A percentile compares a stretch with the other conserved stretches of the same genome.
phyloP scores from a whole-genome alignment of 352 stramenopile genomes.

The Hyaloperonospora arabidopsidis region DNA sequence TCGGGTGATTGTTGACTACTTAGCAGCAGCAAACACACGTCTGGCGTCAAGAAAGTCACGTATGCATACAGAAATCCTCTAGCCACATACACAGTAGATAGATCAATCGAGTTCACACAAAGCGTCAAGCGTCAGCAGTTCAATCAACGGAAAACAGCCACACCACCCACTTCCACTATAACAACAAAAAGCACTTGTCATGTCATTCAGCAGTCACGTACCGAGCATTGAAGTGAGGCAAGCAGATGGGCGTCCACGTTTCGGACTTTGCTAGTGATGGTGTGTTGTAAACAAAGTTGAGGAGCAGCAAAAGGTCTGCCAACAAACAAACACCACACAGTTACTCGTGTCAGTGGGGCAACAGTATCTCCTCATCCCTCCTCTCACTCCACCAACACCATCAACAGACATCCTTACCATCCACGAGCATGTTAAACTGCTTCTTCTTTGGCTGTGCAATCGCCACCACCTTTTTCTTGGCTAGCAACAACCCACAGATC shows the following conservation, averaged over 20 bases:
- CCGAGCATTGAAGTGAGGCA: conserved; percentile 58
- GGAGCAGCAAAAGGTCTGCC: conserved; percentile 52
- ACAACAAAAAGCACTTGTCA: background rate
- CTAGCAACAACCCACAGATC: conserved; percentile 55
- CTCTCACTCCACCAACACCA: background rate
- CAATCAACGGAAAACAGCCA: too few species aligned
- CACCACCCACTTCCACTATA: too few species aligned
- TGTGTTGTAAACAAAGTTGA: conserved; percentile 70
- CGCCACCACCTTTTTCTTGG: conserved; percentile 42
- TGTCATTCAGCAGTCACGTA: conserved; percentile 11
- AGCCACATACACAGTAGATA: background rate
- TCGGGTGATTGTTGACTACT: conserved; percentile 61
- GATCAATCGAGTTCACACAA: background rate
- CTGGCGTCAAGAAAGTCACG: conserved; percentile 48
- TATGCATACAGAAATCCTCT: conserved; percentile 73
- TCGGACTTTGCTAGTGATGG: conserved; percentile 52
- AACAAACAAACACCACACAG: conserved; percentile 4
- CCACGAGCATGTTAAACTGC: conserved; percentile 56
- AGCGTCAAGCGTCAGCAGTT: background rate
- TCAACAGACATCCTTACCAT: conserved; percentile 28
- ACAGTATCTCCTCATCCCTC: background rate
- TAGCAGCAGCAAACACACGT: conserved; percentile 55
- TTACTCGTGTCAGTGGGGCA: conserved; percentile 1
- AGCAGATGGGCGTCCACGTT: conserved; percentile 66
- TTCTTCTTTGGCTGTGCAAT: conserved; percentile 49